Conservation (phyloP, 1,139 yeast species). For the Kodamaea sp. region DNA sequence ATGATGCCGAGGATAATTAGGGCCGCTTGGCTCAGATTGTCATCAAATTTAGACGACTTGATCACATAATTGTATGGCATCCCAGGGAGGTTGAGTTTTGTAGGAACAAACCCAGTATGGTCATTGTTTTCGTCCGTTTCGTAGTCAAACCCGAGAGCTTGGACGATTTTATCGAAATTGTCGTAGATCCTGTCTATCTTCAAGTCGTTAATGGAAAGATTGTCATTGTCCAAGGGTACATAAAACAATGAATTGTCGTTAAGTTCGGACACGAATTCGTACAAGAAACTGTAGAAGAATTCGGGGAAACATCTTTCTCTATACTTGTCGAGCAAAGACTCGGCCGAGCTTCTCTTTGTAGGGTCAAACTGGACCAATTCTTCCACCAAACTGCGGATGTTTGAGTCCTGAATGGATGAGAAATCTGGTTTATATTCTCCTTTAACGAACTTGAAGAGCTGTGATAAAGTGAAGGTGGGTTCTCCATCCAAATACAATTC, state of each 20-base stretch:
- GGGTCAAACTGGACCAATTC: constrained; percentile 71
- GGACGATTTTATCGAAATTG: constrained; percentile 54
- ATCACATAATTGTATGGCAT: constrained; percentile 45
- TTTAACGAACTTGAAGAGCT: constrained; percentile 77
- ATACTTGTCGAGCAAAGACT: constrained; percentile 52
- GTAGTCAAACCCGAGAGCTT: constrained; percentile 48
- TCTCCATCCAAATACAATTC: constrained; percentile 86
- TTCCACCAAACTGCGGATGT: constrained; percentile 54
- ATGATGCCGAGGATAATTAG: constrained; percentile 65
- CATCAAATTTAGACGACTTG: constrained; percentile 29
- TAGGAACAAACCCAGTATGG: constrained; percentile 25
- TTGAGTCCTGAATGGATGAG: constrained; percentile 50
- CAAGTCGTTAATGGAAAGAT: constrained; percentile 50
- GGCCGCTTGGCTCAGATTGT: constrained; percentile 49
- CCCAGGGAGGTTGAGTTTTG: constrained; percentile 53
- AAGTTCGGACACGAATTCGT: constrained; percentile 57
- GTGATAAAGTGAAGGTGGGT: constrained; percentile 83
- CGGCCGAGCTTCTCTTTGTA: constrained; percentile 54
- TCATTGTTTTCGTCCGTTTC: constrained; percentile 6
- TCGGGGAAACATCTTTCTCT: constrained; percentile 62
- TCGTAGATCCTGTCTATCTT: constrained; percentile 59
- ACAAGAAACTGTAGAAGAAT: constrained; percentile 68
- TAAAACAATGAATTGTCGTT: constrained; percentile 26
- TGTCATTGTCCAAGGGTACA: constrained; percentile 20
- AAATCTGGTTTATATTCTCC: constrained; percentile 67